Evolutionary conservation across 2,329 filamentous ascomycete genomes (phyloP), one percentile per base, ranked within the genome.

Genomic region (Colletotrichum sp.): DNA sequence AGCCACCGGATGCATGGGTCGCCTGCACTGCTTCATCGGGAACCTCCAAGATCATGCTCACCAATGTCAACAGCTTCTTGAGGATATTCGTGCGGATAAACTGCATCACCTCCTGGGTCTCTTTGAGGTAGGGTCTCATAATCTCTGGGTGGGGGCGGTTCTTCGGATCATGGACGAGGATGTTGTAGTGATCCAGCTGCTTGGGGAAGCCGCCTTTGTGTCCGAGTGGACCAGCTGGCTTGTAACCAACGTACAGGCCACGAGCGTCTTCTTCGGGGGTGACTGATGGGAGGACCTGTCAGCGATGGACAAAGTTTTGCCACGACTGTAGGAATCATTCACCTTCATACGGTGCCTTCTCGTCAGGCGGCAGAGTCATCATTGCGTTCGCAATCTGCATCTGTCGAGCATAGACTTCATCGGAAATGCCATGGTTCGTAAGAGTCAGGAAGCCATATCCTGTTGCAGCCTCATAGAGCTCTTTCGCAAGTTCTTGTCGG

Each of bases 31-130:
- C 82, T 72, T 85, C 80, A 68, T 84, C 82, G 2, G 84, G 84
- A 2, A 86, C 75, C 65, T 86, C 83, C 3, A 86, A 77, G 28
- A 84, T 83, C 76, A 85, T 82, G 24, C 83, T 83, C 57, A 85
- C 82, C 10, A 86, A 81, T 15, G 78, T 84, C 59, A 86, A 83
- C 10, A 85, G 79, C 75, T 85, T 85, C 24, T 71, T 72, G 13
- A 80, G 78, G 39, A 82, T 80, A 34, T 81, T 78, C 68, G 75
- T 76, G 26, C 80, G 79, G 30, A 82, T 79, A 24, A 78, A 78
- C 26, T 77, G 75, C 76, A 82, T 81, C 3, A 81, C 78, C 16
- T 81, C 72, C 16, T 80, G 68, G 8, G 78, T 79, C 64, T 81
- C 79, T 10, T 78, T 67, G 15, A 79, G 63, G 66, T 79, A 77